Conservation (phyloP, 352 stramenopile genomes). For the Globisporangium megalacanthum region DNA sequence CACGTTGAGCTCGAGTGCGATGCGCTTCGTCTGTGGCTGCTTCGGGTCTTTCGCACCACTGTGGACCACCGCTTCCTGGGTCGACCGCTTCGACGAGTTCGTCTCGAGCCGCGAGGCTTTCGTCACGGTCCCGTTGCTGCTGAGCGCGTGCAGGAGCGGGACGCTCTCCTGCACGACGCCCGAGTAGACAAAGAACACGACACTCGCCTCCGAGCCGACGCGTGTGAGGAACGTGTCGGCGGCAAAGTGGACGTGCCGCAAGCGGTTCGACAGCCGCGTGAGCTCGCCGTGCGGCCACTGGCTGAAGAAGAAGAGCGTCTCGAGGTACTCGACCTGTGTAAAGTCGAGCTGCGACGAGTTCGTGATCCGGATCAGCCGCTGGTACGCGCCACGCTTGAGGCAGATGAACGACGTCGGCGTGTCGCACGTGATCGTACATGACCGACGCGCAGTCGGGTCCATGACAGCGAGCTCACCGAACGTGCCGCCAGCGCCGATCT, state of each 20-base stretch:
- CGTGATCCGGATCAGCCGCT: conserved; percentile 73
- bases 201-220: conserved; percentile 63
- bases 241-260: conserved; percentile 54
- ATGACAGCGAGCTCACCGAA: conserved; percentile 81
- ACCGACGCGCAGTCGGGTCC: conserved; percentile 65
- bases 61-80: conserved; percentile 13
- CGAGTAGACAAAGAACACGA: conserved; percentile 78
- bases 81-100: conserved; percentile 20
- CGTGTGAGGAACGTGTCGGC: conserved; percentile 64
- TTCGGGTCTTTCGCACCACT: conserved; percentile 12
- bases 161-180: conserved; percentile 72
- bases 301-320: conserved; percentile 81
- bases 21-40: conserved; percentile 26
- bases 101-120: conserved; percentile 42
- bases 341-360: conserved; percentile 80
- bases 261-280: conserved; percentile 58
- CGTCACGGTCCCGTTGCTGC: conserved; percentile 54
- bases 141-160: conserved; percentile 60
- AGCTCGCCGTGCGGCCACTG: conserved; percentile 70
- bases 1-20: conserved; percentile 66
- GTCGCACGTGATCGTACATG: conserved; percentile 73
- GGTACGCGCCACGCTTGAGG: conserved; percentile 76
- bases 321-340: conserved; percentile 75
- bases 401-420: conserved; percentile 78
- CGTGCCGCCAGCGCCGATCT: conserved; percentile 64